Evolutionary conservation across 352 stramenopile genomes (phyloP).

Genomic region (Globisporangium abappressorium): DNA sequence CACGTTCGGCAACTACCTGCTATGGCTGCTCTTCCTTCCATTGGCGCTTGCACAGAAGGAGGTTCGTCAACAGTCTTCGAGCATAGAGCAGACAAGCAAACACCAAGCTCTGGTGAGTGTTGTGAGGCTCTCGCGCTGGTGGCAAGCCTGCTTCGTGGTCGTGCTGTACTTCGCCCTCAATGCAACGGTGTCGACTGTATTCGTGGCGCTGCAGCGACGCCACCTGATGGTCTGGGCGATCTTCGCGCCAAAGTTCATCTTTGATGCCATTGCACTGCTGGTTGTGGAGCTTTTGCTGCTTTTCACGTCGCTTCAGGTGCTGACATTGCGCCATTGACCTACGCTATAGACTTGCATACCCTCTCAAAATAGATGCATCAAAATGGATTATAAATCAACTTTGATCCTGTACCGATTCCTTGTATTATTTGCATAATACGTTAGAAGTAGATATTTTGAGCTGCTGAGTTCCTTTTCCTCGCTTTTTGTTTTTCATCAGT

Average conservation of each 20-base stretch:
- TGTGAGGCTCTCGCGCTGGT: conserved; percentile 17
- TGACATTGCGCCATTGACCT: background rate
- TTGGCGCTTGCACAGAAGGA: conserved; percentile 18
- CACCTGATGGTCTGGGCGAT: conserved; percentile 94
- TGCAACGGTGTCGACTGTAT: conserved; percentile 70
- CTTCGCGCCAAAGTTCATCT: conserved; percentile 91
- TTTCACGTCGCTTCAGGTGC: conserved; percentile 25
- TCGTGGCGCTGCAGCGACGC: conserved; percentile 80
- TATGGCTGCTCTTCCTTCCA: conserved; percentile 40
- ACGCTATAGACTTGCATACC: background rate
- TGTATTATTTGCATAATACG: conserved; percentile 1
- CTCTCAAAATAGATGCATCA: conserved; percentile 1
- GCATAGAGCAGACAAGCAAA: background rate
- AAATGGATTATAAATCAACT: background rate
- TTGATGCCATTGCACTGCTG: conserved; percentile 67
- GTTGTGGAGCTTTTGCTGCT: conserved; percentile 45
- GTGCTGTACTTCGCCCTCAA: conserved; percentile 55
- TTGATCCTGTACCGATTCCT: background rate
- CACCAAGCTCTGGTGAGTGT: background rate
- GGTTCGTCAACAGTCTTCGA: background rate
- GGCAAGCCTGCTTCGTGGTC: conserved; percentile 20
- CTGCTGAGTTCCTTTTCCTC: background rate
- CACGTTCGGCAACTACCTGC: conserved; percentile 76
- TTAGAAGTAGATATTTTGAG: background rate
- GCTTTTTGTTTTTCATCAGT: background rate